Evolutionary conservation across 1,284 basidiomycete species (phyloP).

Genomic region (Neolentinus lepideus): DNA sequence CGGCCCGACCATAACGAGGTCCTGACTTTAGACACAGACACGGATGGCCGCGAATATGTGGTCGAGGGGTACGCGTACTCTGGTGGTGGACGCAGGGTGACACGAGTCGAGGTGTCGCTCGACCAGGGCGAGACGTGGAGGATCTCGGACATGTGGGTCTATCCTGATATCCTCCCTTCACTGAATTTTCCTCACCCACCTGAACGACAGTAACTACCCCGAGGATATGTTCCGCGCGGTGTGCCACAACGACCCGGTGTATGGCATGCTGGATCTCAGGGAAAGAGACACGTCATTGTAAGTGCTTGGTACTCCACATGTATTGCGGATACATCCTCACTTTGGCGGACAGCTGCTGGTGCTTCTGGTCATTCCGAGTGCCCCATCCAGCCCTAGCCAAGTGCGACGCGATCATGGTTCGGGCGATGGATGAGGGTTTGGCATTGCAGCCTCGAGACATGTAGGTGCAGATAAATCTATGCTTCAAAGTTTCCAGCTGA

Average conservation of each 20-base stretch:
- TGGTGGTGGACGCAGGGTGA: slow-evolving; percentile 58
- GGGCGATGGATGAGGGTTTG: slow-evolving; percentile 45
- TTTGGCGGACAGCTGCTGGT: slow-evolving; percentile 43
- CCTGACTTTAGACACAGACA: slow-evolving; percentile 19
- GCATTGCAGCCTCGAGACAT: slow-evolving; percentile 18
- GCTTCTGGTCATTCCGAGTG: slow-evolving; percentile 50
- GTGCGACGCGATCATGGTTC: slow-evolving; percentile 37
- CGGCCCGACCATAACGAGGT: slow-evolving; percentile 51
- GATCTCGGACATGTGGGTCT: slow-evolving; percentile 34
- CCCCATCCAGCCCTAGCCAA: slow-evolving; percentile 27
- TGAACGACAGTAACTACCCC: slow-evolving; percentile 30
- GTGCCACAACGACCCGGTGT: slow-evolving; percentile 22
- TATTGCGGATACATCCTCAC: background rate
- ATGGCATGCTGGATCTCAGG: slow-evolving; percentile 36
- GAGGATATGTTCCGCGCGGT: slow-evolving; percentile 45
- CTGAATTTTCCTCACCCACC: background rate
- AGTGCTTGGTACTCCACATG: slow-evolving; percentile 7
- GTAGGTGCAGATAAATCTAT: slow-evolving; percentile 27
- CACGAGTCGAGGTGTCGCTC: slow-evolving; percentile 53
- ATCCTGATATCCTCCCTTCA: background rate
- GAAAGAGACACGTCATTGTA: slow-evolving; percentile 47
- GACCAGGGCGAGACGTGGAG: slow-evolving; percentile 53
- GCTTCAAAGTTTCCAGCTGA: slow-evolving; percentile 41
- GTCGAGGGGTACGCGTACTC: slow-evolving; percentile 57
- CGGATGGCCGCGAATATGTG: slow-evolving; percentile 23